phyloP scores from a whole-genome alignment of 345 rosid species.

The Lepidium didymum region DNA sequence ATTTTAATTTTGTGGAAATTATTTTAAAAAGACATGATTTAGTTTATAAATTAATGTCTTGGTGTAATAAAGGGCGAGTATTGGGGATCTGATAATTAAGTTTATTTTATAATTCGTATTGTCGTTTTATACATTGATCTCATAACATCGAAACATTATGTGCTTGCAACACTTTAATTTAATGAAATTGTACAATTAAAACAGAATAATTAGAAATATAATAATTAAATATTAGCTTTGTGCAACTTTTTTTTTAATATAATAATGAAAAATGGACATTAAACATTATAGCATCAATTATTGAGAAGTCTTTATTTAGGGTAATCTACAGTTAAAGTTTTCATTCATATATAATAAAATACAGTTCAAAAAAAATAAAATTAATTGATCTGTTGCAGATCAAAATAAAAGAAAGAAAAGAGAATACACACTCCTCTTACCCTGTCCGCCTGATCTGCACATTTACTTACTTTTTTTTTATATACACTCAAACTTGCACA shows the following conservation, averaged over 20 bases:
- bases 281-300: neutral
- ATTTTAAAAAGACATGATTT: neutral
- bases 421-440: too few relatives aligned
- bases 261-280: neutral
- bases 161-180: constrained; percentile 7
- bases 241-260: neutral
- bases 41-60: constrained; percentile 9
- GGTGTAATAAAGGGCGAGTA: constrained; percentile 30
- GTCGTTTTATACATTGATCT: constrained; percentile 7
- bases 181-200: neutral
- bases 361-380: too few relatives aligned
- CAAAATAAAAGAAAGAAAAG: too few relatives aligned
- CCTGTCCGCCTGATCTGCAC: too few relatives aligned
- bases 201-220: neutral
- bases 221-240: neutral
- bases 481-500: too few relatives aligned
- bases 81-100: constrained; percentile 26
- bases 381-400: too few relatives aligned
- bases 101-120: neutral
- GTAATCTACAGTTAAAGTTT: too few relatives aligned
- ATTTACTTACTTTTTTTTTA: too few relatives aligned
- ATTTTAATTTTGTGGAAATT: constrained; percentile 6
- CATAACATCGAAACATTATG: constrained; percentile 3
- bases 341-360: too few relatives aligned
- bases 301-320: neutral